Base-by-base conservation (phyloP, 202 grass and related monocot genomes). In the Zizania palustris region DNA sequence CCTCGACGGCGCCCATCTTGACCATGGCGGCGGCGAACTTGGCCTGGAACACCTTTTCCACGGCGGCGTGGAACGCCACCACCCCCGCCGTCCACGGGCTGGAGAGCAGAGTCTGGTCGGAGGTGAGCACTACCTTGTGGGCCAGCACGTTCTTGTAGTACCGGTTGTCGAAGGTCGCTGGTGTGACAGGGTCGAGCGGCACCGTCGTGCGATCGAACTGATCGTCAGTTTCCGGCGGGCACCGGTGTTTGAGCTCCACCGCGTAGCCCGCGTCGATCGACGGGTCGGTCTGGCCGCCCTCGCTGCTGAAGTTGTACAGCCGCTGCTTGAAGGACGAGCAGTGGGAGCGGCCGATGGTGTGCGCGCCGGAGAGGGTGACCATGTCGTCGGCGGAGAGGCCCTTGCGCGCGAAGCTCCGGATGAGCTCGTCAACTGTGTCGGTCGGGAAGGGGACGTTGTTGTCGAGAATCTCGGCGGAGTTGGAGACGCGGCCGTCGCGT, bases 81-180 rank as follows among this genome's bases (percentile, higher is more conserved):
- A 83, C 10, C 0, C 12, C 65, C 0, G 78, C 72, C 0, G 88
- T 82, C 9, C 0, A 0, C 0, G 64, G 28, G 48, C 15, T 80
- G 5, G 64, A 51, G 1, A 75, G 67, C 50, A 90, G 71, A 3
- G 87, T 77, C 62, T 93, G 69, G 68, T 93, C 88, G 11, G 83
- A 88, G 3, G 35, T 72, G 48, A 90, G 65, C 34, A 77, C n/a
- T 15, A 84, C 88, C 60, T 55, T 73, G 11, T 60, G 53, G 1
- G 7, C 45, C 1, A 85, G 8, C 63, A 93, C 22, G 71, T 84
- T 80, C 80, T 82, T 80, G 79, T 81, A 93, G 72, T 93, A 93
- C 53, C 55, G 55, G 62, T 81, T 88, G 79, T 93, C 88, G 33
- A 88, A 44, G 15, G 11, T 45, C 11, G 12, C 3, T 15, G 73